Evolutionary conservation across 176 grass and related monocot genomes (phyloP).

Genomic region (Echinochloa phyllopogon): DNA sequence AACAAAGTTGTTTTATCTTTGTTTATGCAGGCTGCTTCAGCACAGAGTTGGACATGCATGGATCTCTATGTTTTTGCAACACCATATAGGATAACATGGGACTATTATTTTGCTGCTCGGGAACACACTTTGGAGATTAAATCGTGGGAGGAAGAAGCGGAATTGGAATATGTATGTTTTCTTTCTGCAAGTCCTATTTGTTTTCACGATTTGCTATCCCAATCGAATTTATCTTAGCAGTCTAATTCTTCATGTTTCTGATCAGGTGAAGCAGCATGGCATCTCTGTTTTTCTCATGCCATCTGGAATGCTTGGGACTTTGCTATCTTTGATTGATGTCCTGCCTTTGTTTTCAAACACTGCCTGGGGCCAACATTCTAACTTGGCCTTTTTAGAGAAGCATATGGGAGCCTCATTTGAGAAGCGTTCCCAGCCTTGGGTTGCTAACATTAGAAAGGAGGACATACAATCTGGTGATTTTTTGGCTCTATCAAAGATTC

Average conservation of each 20-base stretch:
- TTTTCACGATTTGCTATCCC: background rate
- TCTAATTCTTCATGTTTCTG: constrained; percentile 36
- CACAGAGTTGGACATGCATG: constrained; percentile 91
- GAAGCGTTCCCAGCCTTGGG: constrained; percentile 64
- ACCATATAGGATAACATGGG: constrained; percentile 87
- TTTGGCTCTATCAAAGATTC: constrained; percentile 80
- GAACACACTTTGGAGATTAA: constrained; percentile 75
- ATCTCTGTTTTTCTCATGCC: constrained; percentile 94
- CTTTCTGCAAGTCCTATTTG: constrained; percentile 17
- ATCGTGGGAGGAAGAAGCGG: constrained; percentile 82
- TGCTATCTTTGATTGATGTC: constrained; percentile 81
- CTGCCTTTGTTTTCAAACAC: constrained; percentile 88
- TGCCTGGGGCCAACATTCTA: constrained; percentile 81
- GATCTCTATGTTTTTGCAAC: constrained; percentile 92
- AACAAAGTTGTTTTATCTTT: background rate
- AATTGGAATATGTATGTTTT: constrained; percentile 76
- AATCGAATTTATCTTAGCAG: constrained; percentile 23
- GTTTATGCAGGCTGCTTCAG: constrained; percentile 58
- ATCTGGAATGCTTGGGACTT: constrained; percentile 90
- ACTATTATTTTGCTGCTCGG: constrained; percentile 73
- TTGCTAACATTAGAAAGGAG: constrained; percentile 60
- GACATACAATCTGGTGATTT: constrained; percentile 84
- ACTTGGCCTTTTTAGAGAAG: constrained; percentile 77
- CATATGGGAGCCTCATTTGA: constrained; percentile 87
- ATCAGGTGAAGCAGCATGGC: constrained; percentile 86